phyloP scores from a whole-genome alignment of 345 rosid genomes.

The Rhizophora mangle region DNA sequence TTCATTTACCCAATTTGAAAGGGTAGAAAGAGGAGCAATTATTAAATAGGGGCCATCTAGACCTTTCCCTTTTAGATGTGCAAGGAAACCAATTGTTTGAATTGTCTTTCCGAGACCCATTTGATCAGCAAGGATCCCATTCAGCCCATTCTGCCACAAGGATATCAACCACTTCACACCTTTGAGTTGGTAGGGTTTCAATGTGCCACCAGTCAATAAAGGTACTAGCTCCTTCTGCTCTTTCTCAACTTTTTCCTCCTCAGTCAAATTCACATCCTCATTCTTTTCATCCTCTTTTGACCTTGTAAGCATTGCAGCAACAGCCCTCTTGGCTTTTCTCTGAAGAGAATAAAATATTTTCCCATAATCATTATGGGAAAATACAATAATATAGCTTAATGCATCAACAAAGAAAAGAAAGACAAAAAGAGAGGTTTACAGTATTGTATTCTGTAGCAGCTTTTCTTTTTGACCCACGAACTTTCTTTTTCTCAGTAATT shows the following conservation, averaged over 20 bases:
- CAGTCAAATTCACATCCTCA: constrained; percentile 52
- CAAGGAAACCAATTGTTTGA: constrained; percentile 86
- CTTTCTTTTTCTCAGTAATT: constrained; percentile 38
- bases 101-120: constrained; percentile 99
- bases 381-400: not conserved
- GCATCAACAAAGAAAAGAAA: not conserved
- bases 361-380: too few relatives aligned
- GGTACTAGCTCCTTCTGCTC: constrained; percentile 87
- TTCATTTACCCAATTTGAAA: constrained; percentile 91
- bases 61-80: constrained; percentile 83
- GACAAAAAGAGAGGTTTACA: constrained; percentile 32
- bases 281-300: constrained; percentile 44
- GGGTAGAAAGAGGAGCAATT: constrained; percentile 97
- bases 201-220: constrained; percentile 77
- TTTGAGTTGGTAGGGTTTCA: constrained; percentile 87
- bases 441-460: constrained; percentile 55
- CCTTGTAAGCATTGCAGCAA: constrained; percentile 91
- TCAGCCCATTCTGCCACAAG: constrained; percentile 90
- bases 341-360: constrained; percentile 12
- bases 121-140: constrained; percentile 98
- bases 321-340: constrained; percentile 86
- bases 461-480: constrained; percentile 77
- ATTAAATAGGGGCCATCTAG: constrained; percentile 86
- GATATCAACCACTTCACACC: constrained; percentile 99
- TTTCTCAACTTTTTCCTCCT: constrained; percentile 68